These are phyloP conservation scores for Pseudocercospora fijiensis DNA, from an alignment of 2,329 filamentous ascomycete species.

Conservation along the genomic window DNA sequence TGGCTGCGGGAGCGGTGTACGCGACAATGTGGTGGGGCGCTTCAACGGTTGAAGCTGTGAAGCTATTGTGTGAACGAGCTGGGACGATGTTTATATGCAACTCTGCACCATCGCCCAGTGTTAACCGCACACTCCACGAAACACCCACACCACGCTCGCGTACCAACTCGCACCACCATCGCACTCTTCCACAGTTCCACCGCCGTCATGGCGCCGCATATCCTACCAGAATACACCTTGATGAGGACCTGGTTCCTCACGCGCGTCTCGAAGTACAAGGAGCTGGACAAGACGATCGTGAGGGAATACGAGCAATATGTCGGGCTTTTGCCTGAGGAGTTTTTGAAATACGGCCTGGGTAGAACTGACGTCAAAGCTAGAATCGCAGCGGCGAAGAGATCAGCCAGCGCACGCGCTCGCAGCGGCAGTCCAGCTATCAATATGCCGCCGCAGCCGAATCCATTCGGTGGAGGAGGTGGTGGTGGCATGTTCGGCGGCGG, in stretches of 20 bases:
- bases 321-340: constrained; percentile 4
- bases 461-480: constrained; percentile 3
- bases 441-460: not conserved
- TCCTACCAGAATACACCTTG: not conserved
- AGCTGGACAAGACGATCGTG: not conserved
- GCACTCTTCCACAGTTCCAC: not conserved
- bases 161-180: not conserved
- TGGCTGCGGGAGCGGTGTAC: not conserved
- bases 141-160: not conserved
- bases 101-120: not conserved
- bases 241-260: not conserved
- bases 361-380: constrained; percentile 17
- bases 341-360: not conserved
- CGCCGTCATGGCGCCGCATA: not conserved
- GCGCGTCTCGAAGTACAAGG: not conserved
- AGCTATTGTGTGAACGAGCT: constrained; percentile 5
- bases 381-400: constrained; percentile 22
- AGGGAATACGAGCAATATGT: not conserved
- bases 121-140: not conserved
- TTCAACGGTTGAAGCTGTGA: not conserved
- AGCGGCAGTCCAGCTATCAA: constrained; percentile 21
- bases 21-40: constrained; percentile 11
- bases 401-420: constrained; percentile 17
- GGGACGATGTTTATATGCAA: not conserved
- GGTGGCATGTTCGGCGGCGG: constrained; percentile 7